Evolutionary conservation across 2,329 filamentous ascomycete genomes (phyloP).

Genomic region (Paecilomyces sp.): DNA sequence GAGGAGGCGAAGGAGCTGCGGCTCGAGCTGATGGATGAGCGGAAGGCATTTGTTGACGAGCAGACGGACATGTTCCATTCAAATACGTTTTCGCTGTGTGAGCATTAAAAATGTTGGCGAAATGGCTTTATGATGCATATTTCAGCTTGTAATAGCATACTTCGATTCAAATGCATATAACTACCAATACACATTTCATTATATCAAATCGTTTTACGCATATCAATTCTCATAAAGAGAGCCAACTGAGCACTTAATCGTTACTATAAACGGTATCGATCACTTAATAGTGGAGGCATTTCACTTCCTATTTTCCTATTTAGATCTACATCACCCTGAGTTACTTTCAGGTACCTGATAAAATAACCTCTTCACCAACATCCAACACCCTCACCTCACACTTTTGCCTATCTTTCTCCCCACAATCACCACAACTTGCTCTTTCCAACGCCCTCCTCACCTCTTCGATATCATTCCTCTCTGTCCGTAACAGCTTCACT

Average conservation of each 20-base stretch:
- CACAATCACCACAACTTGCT: neutral
- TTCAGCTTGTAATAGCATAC: neutral
- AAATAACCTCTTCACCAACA: neutral
- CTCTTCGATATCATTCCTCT: conserved; percentile 24
- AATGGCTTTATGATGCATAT: neutral
- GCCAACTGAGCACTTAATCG: too few relatives aligned
- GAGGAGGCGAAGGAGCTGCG: conserved; percentile 33
- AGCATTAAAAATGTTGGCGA: neutral
- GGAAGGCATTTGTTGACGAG: conserved; percentile 7
- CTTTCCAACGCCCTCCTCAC: conserved; percentile 23
- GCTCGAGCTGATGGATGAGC: conserved; percentile 34
- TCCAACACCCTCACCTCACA: neutral
- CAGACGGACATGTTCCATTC: conserved; percentile 6
- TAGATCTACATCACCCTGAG: neutral
- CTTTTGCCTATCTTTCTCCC: conserved; percentile 12
- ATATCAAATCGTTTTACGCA: too few relatives aligned
- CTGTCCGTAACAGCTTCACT: conserved; percentile 37
- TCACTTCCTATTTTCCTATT: too few relatives aligned
- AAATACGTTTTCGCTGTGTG: neutral
- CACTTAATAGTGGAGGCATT: too few relatives aligned
- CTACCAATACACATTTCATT: too few relatives aligned
- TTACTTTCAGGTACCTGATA: neutral
- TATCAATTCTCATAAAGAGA: too few relatives aligned
- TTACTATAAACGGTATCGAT: too few relatives aligned
- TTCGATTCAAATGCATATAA: too few relatives aligned